Conservation (phyloP, 257 asterid genomes). For the Capsicum baccatum region DNA sequence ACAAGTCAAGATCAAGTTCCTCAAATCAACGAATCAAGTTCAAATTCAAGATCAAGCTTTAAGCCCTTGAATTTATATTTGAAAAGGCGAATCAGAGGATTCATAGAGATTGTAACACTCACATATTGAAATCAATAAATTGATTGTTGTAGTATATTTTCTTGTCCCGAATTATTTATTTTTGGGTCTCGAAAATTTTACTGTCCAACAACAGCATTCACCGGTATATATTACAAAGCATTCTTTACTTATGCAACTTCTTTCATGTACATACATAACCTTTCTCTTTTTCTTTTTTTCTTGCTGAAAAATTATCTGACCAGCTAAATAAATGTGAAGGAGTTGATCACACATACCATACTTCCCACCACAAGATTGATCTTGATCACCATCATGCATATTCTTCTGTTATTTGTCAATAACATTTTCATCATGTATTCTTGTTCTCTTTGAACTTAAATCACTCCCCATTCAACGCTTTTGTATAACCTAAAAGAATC, state of each 20-base stretch:
- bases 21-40: too few relatives aligned
- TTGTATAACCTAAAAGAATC: constrained; percentile 52
- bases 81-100: too few relatives aligned
- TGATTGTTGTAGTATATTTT: too few relatives aligned
- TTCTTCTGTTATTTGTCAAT: constrained; percentile 43
- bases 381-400: constrained; percentile 56
- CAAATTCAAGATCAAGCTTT: too few relatives aligned
- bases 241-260: constrained; percentile 1
- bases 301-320: not conserved
- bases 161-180: too few relatives aligned
- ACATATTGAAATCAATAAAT: too few relatives aligned
- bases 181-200: too few relatives aligned
- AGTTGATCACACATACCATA: constrained; percentile 73
- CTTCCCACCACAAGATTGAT: constrained; percentile 67
- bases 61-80: too few relatives aligned
- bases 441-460: constrained; percentile 49
- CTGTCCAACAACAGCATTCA: too few relatives aligned
- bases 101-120: too few relatives aligned
- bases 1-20: too few relatives aligned
- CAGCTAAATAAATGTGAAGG: constrained; percentile 5
- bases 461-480: constrained; percentile 43
- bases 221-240: constrained; percentile 11
- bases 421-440: constrained; percentile 51
- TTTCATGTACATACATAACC: not conserved
- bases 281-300: not conserved